Conservation (phyloP, 768 basidiomycete genomes). For the Pleurotus tuoliensis region DNA sequence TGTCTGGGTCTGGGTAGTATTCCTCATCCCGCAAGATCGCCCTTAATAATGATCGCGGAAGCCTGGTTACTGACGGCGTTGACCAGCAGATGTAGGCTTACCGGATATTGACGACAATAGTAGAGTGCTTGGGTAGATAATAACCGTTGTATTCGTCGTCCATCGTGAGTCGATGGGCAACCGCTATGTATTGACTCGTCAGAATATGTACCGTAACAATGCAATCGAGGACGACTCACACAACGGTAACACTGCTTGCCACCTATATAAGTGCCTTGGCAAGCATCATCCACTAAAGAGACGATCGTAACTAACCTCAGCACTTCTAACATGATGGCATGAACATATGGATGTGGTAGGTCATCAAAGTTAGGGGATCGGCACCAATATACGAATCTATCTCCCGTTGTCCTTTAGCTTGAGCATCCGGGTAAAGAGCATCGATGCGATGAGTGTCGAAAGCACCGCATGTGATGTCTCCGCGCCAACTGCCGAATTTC, state of each 20-base stretch:
- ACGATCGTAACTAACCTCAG: background rate
- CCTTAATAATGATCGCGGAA: conserved; percentile 23
- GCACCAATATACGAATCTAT: conserved; percentile 21
- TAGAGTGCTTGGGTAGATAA: conserved; percentile 9
- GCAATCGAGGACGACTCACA: background rate
- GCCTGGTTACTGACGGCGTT: background rate
- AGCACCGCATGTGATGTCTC: background rate
- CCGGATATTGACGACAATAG: conserved; percentile 63
- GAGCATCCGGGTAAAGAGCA: conserved; percentile 35
- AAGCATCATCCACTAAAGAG: background rate
- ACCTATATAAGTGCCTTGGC: background rate
- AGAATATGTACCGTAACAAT: background rate
- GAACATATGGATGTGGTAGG: background rate
- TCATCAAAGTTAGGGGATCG: background rate
- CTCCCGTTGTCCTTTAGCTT: conserved; percentile 33
- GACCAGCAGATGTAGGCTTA: conserved; percentile 11
- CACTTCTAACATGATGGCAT: background rate
- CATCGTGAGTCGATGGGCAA: background rate
- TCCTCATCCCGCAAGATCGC: conserved; percentile 45
- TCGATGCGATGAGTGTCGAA: conserved; percentile 27
- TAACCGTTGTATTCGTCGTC: background rate
- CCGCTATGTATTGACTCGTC: background rate
- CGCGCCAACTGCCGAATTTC: no score
- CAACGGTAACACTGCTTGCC: background rate
- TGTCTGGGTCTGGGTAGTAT: conserved; percentile 45